Percentiles rank a stretch among this genome's conserved stretches.
Conservation (phyloP, 805 yeast species). For the Saccharomycopsis fibuligera region DNA sequence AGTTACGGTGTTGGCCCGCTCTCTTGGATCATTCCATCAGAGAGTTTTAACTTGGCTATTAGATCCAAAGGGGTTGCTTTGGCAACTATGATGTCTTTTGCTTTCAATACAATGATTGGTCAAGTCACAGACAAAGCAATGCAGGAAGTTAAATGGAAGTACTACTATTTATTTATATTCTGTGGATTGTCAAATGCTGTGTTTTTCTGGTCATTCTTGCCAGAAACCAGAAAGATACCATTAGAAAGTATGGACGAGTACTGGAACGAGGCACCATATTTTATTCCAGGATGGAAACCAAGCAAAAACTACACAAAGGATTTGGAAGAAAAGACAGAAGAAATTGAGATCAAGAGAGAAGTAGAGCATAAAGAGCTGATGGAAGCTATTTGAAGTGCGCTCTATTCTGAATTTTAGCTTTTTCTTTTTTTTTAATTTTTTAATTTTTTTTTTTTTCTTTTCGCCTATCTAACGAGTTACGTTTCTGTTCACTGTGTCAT, state of each 20-base stretch:
- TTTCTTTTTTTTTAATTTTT: too few relatives aligned
- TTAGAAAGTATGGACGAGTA: conserved; percentile 10
- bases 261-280: conserved; percentile 11
- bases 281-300: conserved; percentile 11
- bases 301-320: conserved; percentile 6
- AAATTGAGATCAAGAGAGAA: conserved; percentile 4
- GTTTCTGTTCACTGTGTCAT: too few relatives aligned
- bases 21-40: conserved; percentile 20
- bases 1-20: conserved; percentile 26
- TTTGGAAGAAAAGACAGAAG: conserved; percentile 6
- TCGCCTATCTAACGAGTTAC: too few relatives aligned
- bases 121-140: conserved; percentile 29
- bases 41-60: conserved; percentile 9
- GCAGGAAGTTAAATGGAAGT: conserved; percentile 25
- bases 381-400: too few relatives aligned
- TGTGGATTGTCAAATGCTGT: conserved; percentile 28
- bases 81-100: conserved; percentile 27
- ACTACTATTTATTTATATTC: conserved; percentile 25
- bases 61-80: conserved; percentile 7
- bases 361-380: conserved; percentile 5
- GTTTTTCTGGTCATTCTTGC: conserved; percentile 30
- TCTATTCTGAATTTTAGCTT: too few relatives aligned
- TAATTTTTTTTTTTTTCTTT: too few relatives aligned
- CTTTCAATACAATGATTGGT: conserved; percentile 32
- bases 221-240: conserved; percentile 27